Evolutionary conservation across 306 rosid species (phyloP), one percentile per base, ranked within the genome.

Genomic region (Vicia sativa): DNA sequence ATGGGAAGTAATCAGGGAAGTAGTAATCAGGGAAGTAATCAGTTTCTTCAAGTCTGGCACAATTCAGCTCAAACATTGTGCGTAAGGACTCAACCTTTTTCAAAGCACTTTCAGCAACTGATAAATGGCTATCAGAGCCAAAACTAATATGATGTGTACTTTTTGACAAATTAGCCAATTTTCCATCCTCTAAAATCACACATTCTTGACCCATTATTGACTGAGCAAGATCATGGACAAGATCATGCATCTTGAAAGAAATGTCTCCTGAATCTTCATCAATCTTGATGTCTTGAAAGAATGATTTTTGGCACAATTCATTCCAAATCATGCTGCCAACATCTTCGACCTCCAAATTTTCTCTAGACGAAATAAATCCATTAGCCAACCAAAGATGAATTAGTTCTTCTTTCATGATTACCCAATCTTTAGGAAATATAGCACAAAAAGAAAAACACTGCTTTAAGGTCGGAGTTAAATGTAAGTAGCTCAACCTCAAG

Each of bases 321-420:
- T 50, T 50, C 57, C 57, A 50, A 9, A 50, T 4, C 31, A 19
- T 19, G 19, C 2, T 21, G 13, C 57, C 73, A 53, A 68, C 73
- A 38, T 54, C 41, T 13, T 68, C 73, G 21, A 53, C 73, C 39
- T 53, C 73, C 52, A 38, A 52, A 6, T 38, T 38, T 39, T 2
- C 23, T 2, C 11, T 54, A 9, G 58, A 14, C 3, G 65, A 37
- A 35, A 60, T 60, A 37, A 60, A 60, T 9, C 29, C 46, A 35
- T 60, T 35, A 35, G 29, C 65, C 65, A 60, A 16, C 48, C 65
- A 60, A 9, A 60, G 65, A 10, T 37, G 46, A 37, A 68, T 54
- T 29, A 68, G 42, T 0, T 68, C 53, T 37, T 38, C 53, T 41
- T 68, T 68, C 29, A 37, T 1, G 25, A 68, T 54, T 25, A 39